A percentile compares a stretch with the other conserved stretches of the same genome.
phyloP scores from a whole-genome alignment of 2,329 filamentous ascomycete genomes.

The Myriosclerotinia scirpicola region DNA sequence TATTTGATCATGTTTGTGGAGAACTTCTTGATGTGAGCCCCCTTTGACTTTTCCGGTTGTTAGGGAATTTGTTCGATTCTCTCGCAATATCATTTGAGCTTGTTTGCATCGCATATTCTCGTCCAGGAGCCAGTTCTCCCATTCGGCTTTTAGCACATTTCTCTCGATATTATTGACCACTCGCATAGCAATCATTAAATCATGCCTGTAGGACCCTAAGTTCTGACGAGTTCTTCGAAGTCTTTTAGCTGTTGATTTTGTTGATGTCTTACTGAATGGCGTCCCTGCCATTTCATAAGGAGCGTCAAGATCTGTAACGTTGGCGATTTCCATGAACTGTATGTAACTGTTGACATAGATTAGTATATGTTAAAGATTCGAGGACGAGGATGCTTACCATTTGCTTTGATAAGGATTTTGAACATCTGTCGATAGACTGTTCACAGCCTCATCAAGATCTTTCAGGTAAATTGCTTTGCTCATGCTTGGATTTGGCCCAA shows the following conservation, averaged over 20 bases:
- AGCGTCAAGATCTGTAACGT: slow-evolving; percentile 57
- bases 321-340: slow-evolving; percentile 61
- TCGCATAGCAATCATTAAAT: slow-evolving; percentile 85
- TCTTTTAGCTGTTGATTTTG: slow-evolving; percentile 57
- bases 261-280: slow-evolving; percentile 49
- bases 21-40: slow-evolving; percentile 29
- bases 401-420: slow-evolving; percentile 46
- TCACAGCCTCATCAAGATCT: slow-evolving; percentile 68
- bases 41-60: slow-evolving; percentile 36
- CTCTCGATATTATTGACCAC: slow-evolving; percentile 86
- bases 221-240: slow-evolving; percentile 79
- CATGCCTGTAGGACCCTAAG: slow-evolving; percentile 81
- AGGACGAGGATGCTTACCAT: slow-evolving; percentile 44
- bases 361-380: slow-evolving; percentile 22
- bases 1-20: slow-evolving; percentile 41
- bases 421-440: slow-evolving; percentile 31
- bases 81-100: slow-evolving; percentile 49
- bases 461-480: slow-evolving; percentile 79
- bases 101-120: slow-evolving; percentile 76
- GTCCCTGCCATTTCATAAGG: slow-evolving; percentile 55
- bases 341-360: slow-evolving; percentile 48
- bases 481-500: slow-evolving; percentile 77
- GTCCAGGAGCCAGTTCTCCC: slow-evolving; percentile 86
- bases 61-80: slow-evolving; percentile 34
- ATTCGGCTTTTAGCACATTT: slow-evolving; percentile 83